These are phyloP conservation scores for Arthrobotrys sphaeroides DNA, from an alignment of 2,329 filamentous ascomycete species.

Conservation along the genomic window DNA sequence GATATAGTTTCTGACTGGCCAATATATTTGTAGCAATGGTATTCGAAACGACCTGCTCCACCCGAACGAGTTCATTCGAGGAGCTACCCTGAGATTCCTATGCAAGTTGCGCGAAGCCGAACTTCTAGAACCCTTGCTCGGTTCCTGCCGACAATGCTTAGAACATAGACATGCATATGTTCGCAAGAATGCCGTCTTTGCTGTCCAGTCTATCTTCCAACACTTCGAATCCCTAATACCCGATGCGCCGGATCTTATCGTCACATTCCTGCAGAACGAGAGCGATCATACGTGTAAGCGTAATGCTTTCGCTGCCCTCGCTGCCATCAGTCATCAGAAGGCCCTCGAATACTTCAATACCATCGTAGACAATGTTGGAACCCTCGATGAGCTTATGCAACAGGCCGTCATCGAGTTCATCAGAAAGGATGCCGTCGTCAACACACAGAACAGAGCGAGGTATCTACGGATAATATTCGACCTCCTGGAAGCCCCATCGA, in stretches of 20 bases:
- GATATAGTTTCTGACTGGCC: conserved; percentile 35
- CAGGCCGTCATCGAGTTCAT: conserved; percentile 97
- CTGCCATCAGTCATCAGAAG: conserved; percentile 91
- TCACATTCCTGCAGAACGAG: conserved; percentile 87
- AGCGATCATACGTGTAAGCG: conserved; percentile 96
- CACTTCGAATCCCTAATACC: conserved; percentile 93
- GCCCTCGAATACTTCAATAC: conserved; percentile 86
- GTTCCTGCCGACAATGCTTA: conserved; percentile 88
- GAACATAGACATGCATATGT: conserved; percentile 98
- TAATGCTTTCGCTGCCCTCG: conserved; percentile 92
- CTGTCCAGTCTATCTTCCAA: conserved; percentile 88
- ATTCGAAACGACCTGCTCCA: conserved; percentile 98
- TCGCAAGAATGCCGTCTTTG: conserved; percentile 96
- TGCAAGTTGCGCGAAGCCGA: conserved; percentile 96
- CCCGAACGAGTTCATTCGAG: conserved; percentile 96
- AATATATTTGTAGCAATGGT: conserved; percentile 76
- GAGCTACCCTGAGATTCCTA: conserved; percentile 96
- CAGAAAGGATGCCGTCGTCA: conserved; percentile 93
- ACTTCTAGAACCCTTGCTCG: conserved; percentile 93
- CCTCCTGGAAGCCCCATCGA: conserved; percentile 88
- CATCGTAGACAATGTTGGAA: conserved; percentile 91
- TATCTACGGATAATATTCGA: conserved; percentile 97
- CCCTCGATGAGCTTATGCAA: conserved; percentile 91
- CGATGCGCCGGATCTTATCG: conserved; percentile 90
- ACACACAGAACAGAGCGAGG: conserved; percentile 91